A percentile compares a stretch with the other conserved stretches of the same genome.
Conservation (phyloP, 352 stramenopile species). For the Pythium chondricola region DNA sequence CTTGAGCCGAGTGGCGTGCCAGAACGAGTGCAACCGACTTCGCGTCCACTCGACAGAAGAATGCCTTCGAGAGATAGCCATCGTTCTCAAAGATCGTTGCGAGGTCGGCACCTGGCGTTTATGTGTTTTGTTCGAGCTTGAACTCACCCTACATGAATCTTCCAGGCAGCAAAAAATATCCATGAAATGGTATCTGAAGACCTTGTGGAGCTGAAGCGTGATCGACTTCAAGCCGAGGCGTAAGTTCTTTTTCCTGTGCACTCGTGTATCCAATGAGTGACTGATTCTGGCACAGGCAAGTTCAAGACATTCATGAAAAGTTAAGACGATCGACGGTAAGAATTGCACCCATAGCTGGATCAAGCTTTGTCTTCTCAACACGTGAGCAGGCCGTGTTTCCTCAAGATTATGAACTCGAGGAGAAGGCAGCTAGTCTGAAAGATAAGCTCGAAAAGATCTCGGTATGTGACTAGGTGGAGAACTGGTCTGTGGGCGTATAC, state of each 20-base stretch:
- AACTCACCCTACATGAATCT: no score
- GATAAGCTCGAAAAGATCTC: neutral
- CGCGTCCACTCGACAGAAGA: neutral
- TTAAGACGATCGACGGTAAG: no score
- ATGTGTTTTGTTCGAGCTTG: no score
- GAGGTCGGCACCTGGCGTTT: no score
- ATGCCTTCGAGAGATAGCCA: no score
- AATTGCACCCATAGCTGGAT: no score
- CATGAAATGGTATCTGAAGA: no score
- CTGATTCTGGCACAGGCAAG: neutral
- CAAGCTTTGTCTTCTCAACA: neutral
- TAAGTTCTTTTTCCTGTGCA: constrained; percentile 1
- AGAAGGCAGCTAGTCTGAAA: neutral
- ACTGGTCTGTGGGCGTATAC: neutral
- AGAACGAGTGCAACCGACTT: neutral
- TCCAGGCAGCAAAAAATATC: no score
- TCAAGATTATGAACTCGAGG: constrained; percentile 4
- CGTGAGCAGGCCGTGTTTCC: neutral
- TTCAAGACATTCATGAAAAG: neutral
- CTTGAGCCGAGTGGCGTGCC: no score
- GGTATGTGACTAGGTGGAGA: neutral
- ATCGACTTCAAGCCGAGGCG: no score
- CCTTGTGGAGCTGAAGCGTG: no score
- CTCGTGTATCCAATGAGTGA: neutral
- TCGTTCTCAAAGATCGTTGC: no score